Evolutionary conservation across 1,284 basidiomycete species (phyloP).

Genomic region (Clitocybe nebularis): DNA sequence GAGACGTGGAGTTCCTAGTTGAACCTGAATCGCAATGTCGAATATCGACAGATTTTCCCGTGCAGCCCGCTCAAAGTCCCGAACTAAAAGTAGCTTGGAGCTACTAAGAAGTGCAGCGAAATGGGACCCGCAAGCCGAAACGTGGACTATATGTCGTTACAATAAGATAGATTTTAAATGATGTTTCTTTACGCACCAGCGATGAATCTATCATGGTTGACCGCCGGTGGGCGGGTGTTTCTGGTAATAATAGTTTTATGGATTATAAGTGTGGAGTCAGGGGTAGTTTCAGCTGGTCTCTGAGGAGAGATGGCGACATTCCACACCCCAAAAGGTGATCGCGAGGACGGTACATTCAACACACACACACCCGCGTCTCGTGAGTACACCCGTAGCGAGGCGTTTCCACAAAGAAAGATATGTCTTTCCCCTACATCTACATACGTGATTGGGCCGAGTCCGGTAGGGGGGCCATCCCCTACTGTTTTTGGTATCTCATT

Average conservation of each 20-base stretch:
- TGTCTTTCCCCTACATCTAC: conserved; percentile 61
- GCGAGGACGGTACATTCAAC: conserved; percentile 35
- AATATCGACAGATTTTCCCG: conserved; percentile 23
- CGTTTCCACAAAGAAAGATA: conserved; percentile 55
- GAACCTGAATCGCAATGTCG: conserved; percentile 40
- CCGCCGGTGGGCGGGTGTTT: background rate
- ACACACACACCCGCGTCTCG: conserved; percentile 42
- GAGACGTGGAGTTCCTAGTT: conserved; percentile 32
- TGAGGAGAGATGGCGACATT: conserved; percentile 20
- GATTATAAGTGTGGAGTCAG: conserved; percentile 8
- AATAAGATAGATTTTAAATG: conserved; percentile 11
- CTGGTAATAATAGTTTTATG: conserved; percentile 10
- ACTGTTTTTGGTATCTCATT: conserved; percentile 4
- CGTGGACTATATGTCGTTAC: conserved; percentile 43
- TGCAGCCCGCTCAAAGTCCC: conserved; percentile 46
- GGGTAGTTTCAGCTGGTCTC: conserved; percentile 4
- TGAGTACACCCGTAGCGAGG: conserved; percentile 49
- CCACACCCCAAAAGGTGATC: conserved; percentile 27
- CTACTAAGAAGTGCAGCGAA: conserved; percentile 43
- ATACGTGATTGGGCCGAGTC: conserved; percentile 48
- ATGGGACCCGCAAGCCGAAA: conserved; percentile 54
- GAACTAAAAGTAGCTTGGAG: conserved; percentile 47
- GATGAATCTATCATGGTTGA: conserved; percentile 24
- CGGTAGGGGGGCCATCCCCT: background rate
- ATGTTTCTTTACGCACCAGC: conserved; percentile 23